phyloP scores from a whole-genome alignment of 257 asterid genomes.

The Gentiana macrophylla region DNA sequence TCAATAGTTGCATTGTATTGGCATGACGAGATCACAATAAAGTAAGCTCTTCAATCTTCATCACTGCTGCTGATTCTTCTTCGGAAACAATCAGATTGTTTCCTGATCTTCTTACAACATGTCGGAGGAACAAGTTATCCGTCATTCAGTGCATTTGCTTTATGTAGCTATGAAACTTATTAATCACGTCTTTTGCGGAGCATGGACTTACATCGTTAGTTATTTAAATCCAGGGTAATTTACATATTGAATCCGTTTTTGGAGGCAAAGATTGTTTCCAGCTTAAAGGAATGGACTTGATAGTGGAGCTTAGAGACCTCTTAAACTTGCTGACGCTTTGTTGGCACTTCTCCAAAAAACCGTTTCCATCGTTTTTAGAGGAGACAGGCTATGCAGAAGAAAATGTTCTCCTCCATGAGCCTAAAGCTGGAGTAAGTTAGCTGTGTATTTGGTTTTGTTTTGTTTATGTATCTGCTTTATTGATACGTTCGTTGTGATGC shows the following conservation, averaged over 20 bases:
- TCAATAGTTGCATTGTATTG: too few relatives aligned
- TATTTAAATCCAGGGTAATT: conserved; percentile 42
- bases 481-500: background rate
- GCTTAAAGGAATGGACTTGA: conserved; percentile 74
- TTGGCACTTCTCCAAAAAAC: conserved; percentile 96
- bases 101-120: too few relatives aligned
- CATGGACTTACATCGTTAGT: conserved; percentile 13
- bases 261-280: conserved; percentile 71
- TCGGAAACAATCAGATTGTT: too few relatives aligned
- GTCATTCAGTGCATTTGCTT: too few relatives aligned
- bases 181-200: background rate
- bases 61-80: too few relatives aligned
- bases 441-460: background rate
- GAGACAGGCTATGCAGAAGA: conserved; percentile 84
- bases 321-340: conserved; percentile 72
- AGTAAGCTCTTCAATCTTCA: too few relatives aligned
- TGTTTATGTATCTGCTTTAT: background rate
- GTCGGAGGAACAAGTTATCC: too few relatives aligned
- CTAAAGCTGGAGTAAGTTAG: conserved; percentile 93
- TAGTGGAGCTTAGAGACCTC: conserved; percentile 68
- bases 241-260: conserved; percentile 64
- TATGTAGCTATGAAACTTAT: too few relatives aligned
- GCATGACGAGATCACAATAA: too few relatives aligned
- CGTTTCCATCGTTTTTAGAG: conserved; percentile 69
- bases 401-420: conserved; percentile 91